phyloP scores from a whole-genome alignment of 148 eudicot genomes.

The Nyssa sinensis region DNA sequence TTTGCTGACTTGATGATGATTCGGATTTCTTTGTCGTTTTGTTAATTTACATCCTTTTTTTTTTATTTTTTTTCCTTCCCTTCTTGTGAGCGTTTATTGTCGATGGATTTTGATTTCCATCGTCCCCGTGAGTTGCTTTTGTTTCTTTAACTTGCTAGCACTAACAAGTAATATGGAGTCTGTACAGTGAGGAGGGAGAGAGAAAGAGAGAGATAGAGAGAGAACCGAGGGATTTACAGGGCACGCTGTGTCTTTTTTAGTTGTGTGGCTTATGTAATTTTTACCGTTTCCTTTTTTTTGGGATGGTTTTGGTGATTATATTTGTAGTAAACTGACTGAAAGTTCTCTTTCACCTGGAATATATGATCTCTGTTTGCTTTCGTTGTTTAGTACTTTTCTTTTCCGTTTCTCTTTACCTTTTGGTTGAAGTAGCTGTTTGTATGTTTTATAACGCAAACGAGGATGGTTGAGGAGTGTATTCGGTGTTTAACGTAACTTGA shows the following conservation, averaged over 20 bases:
- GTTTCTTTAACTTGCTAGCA: too few species aligned
- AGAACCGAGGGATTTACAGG: constrained; percentile 8
- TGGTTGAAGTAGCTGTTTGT: too few species aligned
- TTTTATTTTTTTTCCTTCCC: too few species aligned
- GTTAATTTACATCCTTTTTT: constrained; percentile 20
- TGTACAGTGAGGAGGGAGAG: not conserved
- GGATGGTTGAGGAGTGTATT: too few species aligned
- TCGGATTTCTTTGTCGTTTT: not conserved
- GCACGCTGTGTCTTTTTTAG: constrained; percentile 27
- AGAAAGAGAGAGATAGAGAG: not conserved
- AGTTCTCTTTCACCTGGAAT: not conserved
- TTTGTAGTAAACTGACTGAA: not conserved
- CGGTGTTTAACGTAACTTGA: too few species aligned
- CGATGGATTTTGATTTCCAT: not conserved
- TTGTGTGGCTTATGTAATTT: constrained; percentile 30
- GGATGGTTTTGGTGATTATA: too few species aligned
- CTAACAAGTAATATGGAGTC: too few species aligned
- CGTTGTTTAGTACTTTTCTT: too few species aligned
- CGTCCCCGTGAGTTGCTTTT: not conserved
- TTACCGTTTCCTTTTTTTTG: too few species aligned
- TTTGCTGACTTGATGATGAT: constrained; percentile 20
- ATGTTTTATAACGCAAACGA: too few species aligned
- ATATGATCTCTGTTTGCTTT: not conserved
- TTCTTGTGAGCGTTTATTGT: not conserved
- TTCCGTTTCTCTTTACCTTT: too few species aligned